Conservation (phyloP, 2,329 filamentous ascomycete species). For the Septoria petroselini region DNA sequence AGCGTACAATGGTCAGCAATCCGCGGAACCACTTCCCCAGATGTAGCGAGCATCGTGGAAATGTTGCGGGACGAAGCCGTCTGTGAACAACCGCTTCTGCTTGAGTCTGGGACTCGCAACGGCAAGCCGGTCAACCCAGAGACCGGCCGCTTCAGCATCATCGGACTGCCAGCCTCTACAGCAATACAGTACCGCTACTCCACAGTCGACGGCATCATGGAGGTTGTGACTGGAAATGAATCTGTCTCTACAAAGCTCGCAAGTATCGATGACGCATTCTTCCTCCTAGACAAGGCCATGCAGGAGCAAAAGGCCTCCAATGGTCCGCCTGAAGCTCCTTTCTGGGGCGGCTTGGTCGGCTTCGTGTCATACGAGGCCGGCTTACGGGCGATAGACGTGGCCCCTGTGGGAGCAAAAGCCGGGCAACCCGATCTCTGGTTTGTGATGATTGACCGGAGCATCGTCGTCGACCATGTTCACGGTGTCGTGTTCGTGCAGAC, state of each 20-base stretch:
- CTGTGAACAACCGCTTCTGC: slow-evolving; percentile 41
- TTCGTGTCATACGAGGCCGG: slow-evolving; percentile 84
- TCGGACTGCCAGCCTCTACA: slow-evolving; percentile 59
- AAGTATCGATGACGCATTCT: slow-evolving; percentile 40
- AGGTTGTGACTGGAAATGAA: slow-evolving; percentile 15
- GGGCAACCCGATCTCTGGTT: slow-evolving; percentile 68
- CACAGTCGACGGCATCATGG: slow-evolving; percentile 19
- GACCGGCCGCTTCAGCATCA: slow-evolving; percentile 67
- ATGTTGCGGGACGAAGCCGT: slow-evolving; percentile 34
- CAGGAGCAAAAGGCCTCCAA: slow-evolving; percentile 35
- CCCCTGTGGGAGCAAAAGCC: slow-evolving; percentile 38
- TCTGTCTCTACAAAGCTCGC: background rate
- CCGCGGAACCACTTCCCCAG: slow-evolving; percentile 12
- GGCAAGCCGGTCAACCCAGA: slow-evolving; percentile 43
- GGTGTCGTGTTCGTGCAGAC: slow-evolving; percentile 65
- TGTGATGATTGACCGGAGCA: slow-evolving; percentile 70
- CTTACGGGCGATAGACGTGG: slow-evolving; percentile 57
- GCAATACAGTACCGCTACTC: slow-evolving; percentile 30
- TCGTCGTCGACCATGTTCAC: slow-evolving; percentile 70
- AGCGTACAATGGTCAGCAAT: slow-evolving; percentile 11
- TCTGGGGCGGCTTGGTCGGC: slow-evolving; percentile 80
- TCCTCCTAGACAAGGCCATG: slow-evolving; percentile 43
- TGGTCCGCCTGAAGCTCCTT: slow-evolving; percentile 51
- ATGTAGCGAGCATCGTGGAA: slow-evolving; percentile 40
- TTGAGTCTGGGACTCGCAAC: slow-evolving; percentile 49